phyloP scores from a whole-genome alignment of 352 stramenopile species.

The Pythium rhizo-oryzae region DNA sequence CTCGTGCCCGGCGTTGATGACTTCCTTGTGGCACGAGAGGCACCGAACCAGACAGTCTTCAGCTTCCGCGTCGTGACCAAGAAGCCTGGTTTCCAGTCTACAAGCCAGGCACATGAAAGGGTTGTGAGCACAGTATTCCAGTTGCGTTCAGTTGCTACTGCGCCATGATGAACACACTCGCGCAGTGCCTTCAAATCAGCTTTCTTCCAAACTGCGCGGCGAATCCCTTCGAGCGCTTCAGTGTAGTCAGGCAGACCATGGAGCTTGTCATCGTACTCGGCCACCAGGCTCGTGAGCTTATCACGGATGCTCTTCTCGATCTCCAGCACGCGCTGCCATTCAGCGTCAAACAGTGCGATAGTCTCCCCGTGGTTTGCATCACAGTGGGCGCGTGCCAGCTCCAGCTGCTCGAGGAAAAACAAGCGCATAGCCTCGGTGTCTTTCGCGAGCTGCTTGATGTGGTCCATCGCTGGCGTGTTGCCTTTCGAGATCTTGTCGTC shows the following conservation, averaged over 20 bases:
- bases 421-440: constrained; percentile 41
- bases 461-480: constrained; percentile 44
- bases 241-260: constrained; percentile 46
- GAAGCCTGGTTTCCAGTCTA: constrained; percentile 57
- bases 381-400: constrained; percentile 36
- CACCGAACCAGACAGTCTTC: constrained; percentile 75
- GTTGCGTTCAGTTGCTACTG: not conserved
- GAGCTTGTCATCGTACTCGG: constrained; percentile 49
- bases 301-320: constrained; percentile 25
- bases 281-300: constrained; percentile 30
- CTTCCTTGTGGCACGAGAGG: constrained; percentile 73
- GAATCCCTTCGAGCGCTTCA: constrained; percentile 46
- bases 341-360: constrained; percentile 32
- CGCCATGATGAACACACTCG: constrained; percentile 41
- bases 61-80: constrained; percentile 47
- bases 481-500: constrained; percentile 46
- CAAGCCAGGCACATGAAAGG: not conserved
- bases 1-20: constrained; percentile 30
- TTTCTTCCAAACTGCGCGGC: constrained; percentile 50
- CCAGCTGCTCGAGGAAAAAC: constrained; percentile 42
- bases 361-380: constrained; percentile 34
- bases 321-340: constrained; percentile 28
- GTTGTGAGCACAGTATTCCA: not conserved
- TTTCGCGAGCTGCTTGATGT: constrained; percentile 41
- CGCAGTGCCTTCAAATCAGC: constrained; percentile 64